Percentiles rank a stretch among this genome's conserved stretches.
Evolutionary conservation across 345 rosid species (phyloP).

Genomic region (Anastatica hierochuntica): DNA sequence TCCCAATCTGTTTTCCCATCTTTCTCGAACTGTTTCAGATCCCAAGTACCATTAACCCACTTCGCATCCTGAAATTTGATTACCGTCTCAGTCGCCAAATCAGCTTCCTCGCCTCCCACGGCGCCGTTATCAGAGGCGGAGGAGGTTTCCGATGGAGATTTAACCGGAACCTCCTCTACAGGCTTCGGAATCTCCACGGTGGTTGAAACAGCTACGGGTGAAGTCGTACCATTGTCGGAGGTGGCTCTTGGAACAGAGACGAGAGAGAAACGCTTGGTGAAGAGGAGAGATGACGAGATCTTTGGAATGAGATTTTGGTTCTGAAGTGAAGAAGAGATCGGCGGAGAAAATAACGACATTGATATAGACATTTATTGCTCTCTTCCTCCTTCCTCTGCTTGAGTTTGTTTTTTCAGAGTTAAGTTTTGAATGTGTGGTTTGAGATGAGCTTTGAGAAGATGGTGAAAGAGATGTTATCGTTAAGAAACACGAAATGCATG

Average conservation of each 20-base stretch:
- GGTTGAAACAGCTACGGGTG: conserved; percentile 30
- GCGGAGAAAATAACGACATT: conserved; percentile 48
- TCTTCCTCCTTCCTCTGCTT: neutral
- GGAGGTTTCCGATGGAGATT: conserved; percentile 8
- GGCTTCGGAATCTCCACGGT: conserved; percentile 16
- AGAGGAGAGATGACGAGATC: conserved; percentile 27
- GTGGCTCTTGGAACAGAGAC: conserved; percentile 34
- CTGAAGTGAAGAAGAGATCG: conserved; percentile 27
- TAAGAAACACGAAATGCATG: neutral
- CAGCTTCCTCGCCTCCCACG: conserved; percentile 11
- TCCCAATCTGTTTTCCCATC: conserved; percentile 78
- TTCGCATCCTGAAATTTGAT: conserved; percentile 44
- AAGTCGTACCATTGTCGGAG: conserved; percentile 45
- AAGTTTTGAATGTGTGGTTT: conserved; percentile 23
- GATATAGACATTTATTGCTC: conserved; percentile 39
- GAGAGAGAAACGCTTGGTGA: conserved; percentile 28
- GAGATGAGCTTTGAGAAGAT: neutral
- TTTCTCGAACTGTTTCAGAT: conserved; percentile 68
- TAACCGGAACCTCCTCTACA: neutral
- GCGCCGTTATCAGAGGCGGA: conserved; percentile 20
- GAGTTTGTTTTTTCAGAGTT: neutral
- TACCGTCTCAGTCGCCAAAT: conserved; percentile 11
- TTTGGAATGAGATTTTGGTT: conserved; percentile 30
- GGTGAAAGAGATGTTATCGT: conserved; percentile 18
- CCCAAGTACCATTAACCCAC: conserved; percentile 94